Evolutionary conservation across 75 land plant species (phyloP).

Genomic region (Cunninghamia lanceolata): DNA sequence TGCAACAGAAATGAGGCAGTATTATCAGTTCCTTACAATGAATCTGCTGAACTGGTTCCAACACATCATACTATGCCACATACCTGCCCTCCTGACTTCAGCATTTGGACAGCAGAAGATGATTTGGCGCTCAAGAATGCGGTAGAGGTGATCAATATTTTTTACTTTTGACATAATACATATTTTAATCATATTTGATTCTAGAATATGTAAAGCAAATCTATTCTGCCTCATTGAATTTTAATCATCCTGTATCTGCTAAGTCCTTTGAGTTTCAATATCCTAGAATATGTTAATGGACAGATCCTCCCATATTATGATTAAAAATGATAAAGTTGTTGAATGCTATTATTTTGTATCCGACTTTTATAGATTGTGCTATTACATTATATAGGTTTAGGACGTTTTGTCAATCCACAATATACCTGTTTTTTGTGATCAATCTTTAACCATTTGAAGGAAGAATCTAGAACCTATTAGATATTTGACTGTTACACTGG

Average conservation of each 20-base stretch:
- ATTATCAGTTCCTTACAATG: not conserved
- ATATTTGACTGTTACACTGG: not conserved
- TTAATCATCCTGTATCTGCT: not conserved
- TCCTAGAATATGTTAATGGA: not conserved
- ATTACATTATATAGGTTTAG: not conserved
- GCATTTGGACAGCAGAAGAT: constrained; percentile 65
- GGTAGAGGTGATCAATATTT: constrained; percentile 45
- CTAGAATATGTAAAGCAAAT: not conserved
- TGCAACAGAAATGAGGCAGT: not conserved
- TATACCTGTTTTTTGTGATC: not conserved
- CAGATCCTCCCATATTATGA: not conserved
- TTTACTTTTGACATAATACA: not conserved
- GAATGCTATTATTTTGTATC: not conserved
- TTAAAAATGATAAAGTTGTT: not conserved
- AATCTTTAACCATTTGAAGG: not conserved
- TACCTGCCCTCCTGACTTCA: constrained; percentile 37
- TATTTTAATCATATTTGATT: not conserved
- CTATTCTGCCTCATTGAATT: not conserved
- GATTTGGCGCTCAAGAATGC: constrained; percentile 70
- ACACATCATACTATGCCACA: constrained; percentile 7
- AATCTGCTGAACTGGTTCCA: not conserved
- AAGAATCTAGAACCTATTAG: not conserved
- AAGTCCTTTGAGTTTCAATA: not conserved
- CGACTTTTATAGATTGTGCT: not conserved
- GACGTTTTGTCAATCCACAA: not conserved